phyloP scores from a whole-genome alignment of 441 rosid genomes.

The Sinapis alba region DNA sequence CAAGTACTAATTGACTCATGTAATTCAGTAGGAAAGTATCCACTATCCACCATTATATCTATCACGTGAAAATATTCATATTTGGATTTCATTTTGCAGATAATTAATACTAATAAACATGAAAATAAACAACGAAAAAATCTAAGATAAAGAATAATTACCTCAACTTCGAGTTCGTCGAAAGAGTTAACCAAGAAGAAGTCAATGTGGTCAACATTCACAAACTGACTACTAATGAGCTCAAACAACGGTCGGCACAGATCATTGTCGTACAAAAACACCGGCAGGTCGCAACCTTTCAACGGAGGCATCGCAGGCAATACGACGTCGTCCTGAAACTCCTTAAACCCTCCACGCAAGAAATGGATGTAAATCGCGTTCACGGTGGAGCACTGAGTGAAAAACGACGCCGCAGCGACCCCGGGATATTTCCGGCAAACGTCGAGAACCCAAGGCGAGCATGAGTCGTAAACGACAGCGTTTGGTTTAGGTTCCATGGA shows the following conservation, averaged over 20 bases:
- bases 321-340: constrained; percentile 32
- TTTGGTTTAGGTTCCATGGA: constrained; percentile 40
- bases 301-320: constrained; percentile 51
- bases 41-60: background rate
- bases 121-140: background rate
- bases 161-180: constrained; percentile 69
- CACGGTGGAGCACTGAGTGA: constrained; percentile 55
- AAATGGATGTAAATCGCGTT: constrained; percentile 48
- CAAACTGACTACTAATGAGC: constrained; percentile 56
- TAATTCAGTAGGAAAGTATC: background rate
- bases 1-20: background rate
- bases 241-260: constrained; percentile 39
- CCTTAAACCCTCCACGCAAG: constrained; percentile 44
- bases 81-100: background rate
- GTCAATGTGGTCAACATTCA: constrained; percentile 56
- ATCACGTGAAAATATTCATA: background rate
- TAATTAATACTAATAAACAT: background rate
- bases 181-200: constrained; percentile 64
- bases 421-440: constrained; percentile 31
- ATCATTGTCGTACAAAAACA: constrained; percentile 42
- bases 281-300: constrained; percentile 62
- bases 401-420: constrained; percentile 43
- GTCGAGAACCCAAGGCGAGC: constrained; percentile 35
- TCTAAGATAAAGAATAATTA: constrained; percentile 20
- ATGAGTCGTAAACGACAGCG: constrained; percentile 41